Conservation (phyloP, 257 asterid species). For the Nicotiana sylvestris region DNA sequence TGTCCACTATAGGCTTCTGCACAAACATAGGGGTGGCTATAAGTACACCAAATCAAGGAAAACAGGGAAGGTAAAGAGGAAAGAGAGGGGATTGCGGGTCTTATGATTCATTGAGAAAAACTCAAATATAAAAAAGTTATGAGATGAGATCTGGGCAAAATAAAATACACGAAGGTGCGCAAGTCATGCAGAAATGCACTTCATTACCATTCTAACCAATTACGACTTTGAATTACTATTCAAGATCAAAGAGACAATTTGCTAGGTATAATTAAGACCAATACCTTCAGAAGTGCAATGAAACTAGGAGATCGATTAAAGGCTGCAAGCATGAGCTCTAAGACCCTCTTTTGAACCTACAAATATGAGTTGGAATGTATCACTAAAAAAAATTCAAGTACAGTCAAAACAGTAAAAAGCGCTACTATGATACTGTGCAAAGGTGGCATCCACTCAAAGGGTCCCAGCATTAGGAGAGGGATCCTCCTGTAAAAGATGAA, state of each 20-base stretch:
- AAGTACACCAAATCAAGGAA: slow-evolving; percentile 4
- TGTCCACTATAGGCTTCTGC: slow-evolving; percentile 88
- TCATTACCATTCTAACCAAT: not conserved
- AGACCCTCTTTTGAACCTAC: slow-evolving; percentile 82
- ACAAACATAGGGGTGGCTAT: slow-evolving; percentile 10
- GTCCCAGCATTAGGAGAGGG: not conserved
- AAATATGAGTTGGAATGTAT: slow-evolving; percentile 17
- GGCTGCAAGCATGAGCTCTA: slow-evolving; percentile 85
- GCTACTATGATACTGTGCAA: not conserved
- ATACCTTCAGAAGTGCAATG: slow-evolving; percentile 84
- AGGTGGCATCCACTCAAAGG: not conserved
- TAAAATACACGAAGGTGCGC: not conserved
- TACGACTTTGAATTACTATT: not conserved
- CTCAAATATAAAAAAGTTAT: not conserved
- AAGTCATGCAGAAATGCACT: not conserved
- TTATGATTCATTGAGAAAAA: not conserved
- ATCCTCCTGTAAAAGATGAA: not conserved
- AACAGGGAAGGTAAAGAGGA: slow-evolving; percentile 1
- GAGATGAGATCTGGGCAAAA: slow-evolving; percentile 1
- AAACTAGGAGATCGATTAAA: slow-evolving; percentile 76
- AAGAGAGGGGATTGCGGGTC: not conserved
- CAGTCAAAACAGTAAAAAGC: not conserved
- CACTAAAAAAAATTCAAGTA: not conserved
- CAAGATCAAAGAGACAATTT: not conserved
- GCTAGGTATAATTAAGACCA: not conserved